These are phyloP conservation scores for Fusarium haematococcum DNA, from an alignment of 2,329 filamentous ascomycete genomes.

Conservation along the genomic window DNA sequence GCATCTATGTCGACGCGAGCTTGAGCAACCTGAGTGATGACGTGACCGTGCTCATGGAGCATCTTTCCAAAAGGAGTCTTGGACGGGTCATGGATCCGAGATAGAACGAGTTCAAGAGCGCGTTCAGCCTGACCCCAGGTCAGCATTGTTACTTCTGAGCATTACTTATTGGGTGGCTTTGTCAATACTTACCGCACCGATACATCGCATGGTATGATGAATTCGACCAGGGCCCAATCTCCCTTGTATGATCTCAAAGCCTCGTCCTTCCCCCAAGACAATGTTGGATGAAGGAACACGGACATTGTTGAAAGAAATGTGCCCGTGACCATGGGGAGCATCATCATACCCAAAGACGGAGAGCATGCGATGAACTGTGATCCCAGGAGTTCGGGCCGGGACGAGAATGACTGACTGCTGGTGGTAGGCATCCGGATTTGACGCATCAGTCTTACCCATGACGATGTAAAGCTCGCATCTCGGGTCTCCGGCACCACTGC, in stretches of 20 bases:
- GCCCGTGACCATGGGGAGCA: background rate
- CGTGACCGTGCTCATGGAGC: background rate
- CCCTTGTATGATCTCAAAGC: conserved; percentile 9
- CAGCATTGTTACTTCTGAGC: background rate
- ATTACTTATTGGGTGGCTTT: background rate
- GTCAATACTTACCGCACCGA: background rate
- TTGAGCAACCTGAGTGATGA: background rate
- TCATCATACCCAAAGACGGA: background rate
- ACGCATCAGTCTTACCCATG: background rate
- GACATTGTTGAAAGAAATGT: background rate
- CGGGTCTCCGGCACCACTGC: background rate
- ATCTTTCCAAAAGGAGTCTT: background rate
- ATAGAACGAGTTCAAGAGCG: background rate
- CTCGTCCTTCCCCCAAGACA: background rate
- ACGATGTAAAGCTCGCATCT: background rate
- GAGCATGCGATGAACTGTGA: background rate
- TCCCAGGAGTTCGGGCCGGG: background rate
- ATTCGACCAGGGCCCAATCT: conserved; percentile 6
- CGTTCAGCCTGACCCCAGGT: background rate
- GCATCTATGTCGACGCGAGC: background rate
- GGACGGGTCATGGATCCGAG: background rate
- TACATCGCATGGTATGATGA: conserved; percentile 7
- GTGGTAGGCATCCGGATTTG: background rate
- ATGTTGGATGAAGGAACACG: background rate
- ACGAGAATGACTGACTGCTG: background rate